Percentiles rank a stretch among this genome's conserved stretches.
Conservation (phyloP, 1,284 basidiomycete genomes). For the Mycena citricolor region DNA sequence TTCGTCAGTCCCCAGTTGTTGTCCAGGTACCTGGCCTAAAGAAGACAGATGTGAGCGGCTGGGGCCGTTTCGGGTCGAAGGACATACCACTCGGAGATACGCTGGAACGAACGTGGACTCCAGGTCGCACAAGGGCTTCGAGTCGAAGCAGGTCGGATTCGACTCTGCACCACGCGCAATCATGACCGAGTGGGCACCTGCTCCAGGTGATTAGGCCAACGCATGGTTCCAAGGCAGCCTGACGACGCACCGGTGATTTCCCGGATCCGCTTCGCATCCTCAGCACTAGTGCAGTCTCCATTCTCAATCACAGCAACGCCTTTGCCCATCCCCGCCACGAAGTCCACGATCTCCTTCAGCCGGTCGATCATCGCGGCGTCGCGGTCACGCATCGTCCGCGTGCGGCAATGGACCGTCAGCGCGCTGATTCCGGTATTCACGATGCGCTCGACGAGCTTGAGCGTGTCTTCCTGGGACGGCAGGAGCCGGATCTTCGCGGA, state of each 20-base stretch:
- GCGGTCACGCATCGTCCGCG: conserved; percentile 86
- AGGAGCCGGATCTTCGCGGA: conserved; percentile 92
- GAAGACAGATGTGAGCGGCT: conserved; percentile 6
- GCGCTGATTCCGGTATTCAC: conserved; percentile 86
- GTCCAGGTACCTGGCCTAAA: conserved; percentile 63
- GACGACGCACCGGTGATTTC: conserved; percentile 67
- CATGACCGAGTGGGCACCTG: conserved; percentile 92
- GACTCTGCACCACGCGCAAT: conserved; percentile 92
- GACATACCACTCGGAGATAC: conserved; percentile 73
- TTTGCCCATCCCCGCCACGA: conserved; percentile 66
- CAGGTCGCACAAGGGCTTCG: conserved; percentile 66
- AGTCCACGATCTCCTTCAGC: conserved; percentile 82
- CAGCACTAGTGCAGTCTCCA: conserved; percentile 84
- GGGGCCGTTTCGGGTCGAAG: conserved; percentile 1
- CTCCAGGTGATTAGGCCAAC: conserved; percentile 5
- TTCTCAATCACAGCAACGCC: conserved; percentile 90
- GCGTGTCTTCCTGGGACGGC: conserved; percentile 82
- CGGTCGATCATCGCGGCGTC: conserved; percentile 82
- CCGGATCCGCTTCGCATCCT: conserved; percentile 77
- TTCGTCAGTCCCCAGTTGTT: conserved; percentile 90
- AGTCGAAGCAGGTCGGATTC: conserved; percentile 88
- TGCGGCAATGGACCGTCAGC: conserved; percentile 95
- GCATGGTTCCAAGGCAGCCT: neutral
- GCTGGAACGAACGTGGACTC: conserved; percentile 72
- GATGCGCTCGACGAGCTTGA: conserved; percentile 85